Evolutionary conservation across 495 filamentous ascomycete species (phyloP), one percentile per base, ranked within the genome.

Genomic region (Platismatia glauca): DNA sequence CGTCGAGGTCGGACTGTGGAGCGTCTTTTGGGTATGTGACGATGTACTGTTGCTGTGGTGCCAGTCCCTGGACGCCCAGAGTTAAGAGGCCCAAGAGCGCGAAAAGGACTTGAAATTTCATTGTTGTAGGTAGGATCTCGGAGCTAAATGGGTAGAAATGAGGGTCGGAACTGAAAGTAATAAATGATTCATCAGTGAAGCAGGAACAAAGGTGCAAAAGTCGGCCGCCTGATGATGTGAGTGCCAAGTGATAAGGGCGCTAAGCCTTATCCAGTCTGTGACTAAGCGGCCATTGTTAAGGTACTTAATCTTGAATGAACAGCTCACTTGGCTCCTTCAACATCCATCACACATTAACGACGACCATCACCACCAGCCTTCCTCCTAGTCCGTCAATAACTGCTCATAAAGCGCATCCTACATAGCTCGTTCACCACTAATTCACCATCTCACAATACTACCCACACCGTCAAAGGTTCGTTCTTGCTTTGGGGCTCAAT

Each of bases 21-120:
- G 89, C 93, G 57, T 84, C 79, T 44, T 82, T 75, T 31, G 86
- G 85, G 71, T 89, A 96, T 68, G 81, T 88, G 69, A 96, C 79
- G 64, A 95, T 82, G 57, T 93, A 83, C 56, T 86, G 82, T 69
- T 91, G 89, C 64, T 86, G 80, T 31, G 81, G 76, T 57, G 81
- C 79, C 27, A 76, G 75, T 50, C 79, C 85, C 63, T 84, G 74
- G 46, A 77, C 78, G 60, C 74, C 64, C 60, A 82, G 67, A 18
- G 81, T 78, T 24, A 90, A 71, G 22, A 82, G 74, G 22, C 79
- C 79, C 50, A 88, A 66, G 58, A 84, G 63, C 20, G 76, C 61
- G 29, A 77, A 64, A 53, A 85, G 66, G 33, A 80, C 68, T 65
- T 76, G 71, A 55, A 82, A 68, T 71, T 81, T 87, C 89, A 91